Conservation (phyloP, 2,329 filamentous ascomycete genomes). For the Fusarium sp. region DNA sequence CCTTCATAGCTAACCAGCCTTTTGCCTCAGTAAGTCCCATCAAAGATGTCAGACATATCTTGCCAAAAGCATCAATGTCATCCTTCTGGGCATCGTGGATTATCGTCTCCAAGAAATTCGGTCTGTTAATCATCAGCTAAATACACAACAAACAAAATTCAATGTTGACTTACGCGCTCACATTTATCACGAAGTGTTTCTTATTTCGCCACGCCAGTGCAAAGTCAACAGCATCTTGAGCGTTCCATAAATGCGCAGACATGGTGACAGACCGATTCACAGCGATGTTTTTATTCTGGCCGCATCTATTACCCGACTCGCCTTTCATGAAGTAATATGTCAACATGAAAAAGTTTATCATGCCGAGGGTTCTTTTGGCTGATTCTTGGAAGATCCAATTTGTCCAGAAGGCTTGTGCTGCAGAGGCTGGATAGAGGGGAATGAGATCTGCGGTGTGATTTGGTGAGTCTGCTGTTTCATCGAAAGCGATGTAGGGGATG, state of each 20-base stretch:
- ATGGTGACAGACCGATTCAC: not conserved
- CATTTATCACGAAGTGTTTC: not conserved
- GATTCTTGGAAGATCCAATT: slow-evolving; percentile 1
- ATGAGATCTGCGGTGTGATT: not conserved
- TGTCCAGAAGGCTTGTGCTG: not conserved
- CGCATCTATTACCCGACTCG: not conserved
- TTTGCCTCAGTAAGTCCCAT: not conserved
- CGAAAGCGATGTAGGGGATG: not conserved
- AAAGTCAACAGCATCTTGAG: not conserved
- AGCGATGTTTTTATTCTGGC: not conserved
- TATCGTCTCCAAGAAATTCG: not conserved
- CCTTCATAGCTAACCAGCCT: not conserved
- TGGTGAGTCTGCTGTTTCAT: not conserved
- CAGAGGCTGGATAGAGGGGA: not conserved
- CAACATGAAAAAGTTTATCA: not conserved
- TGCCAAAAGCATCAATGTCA: not conserved
- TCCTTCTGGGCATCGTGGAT: not conserved
- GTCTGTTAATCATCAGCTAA: rapidly evolving
- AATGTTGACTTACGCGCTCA: not conserved
- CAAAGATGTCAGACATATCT: not conserved
- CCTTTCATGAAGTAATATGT: slow-evolving; percentile 1
- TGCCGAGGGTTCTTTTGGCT: not conserved
- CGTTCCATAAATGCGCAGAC: slow-evolving; percentile 1
- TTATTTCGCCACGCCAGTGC: not conserved
- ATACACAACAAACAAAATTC: not conserved